phyloP scores from a whole-genome alignment of 306 rosid genomes.

The Bauhinia variegata region DNA sequence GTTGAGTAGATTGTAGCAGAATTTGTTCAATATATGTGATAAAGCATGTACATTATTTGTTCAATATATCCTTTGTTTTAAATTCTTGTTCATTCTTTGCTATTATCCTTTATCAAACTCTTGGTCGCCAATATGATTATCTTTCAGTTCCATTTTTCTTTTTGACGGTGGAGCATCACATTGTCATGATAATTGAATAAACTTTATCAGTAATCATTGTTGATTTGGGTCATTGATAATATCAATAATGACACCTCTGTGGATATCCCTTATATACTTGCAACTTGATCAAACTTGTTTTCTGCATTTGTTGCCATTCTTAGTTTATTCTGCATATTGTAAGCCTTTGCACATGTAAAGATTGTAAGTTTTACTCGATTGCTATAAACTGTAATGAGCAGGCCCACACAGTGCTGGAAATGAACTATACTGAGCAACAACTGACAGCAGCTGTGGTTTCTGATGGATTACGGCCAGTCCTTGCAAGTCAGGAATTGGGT shows the following conservation, averaged over 20 bases:
- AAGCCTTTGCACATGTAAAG: constrained; percentile 36
- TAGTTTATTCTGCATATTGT: constrained; percentile 27
- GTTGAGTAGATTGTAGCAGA: constrained; percentile 14
- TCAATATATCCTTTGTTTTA: too few relatives aligned
- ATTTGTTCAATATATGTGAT: constrained; percentile 9
- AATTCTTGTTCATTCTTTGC: neutral
- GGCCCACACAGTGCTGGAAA: constrained; percentile 97
- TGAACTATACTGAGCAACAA: constrained; percentile 94
- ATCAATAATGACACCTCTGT: too few relatives aligned
- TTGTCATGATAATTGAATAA: too few relatives aligned
- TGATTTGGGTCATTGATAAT: too few relatives aligned
- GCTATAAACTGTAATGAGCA: constrained; percentile 35
- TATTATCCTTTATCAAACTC: constrained; percentile 8
- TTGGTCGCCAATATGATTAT: constrained; percentile 1
- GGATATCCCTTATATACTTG: too few relatives aligned
- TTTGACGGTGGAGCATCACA: neutral
- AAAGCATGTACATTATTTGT: neutral
- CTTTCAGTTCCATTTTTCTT: neutral
- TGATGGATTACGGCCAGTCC: constrained; percentile 74
- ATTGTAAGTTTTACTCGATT: constrained; percentile 3
- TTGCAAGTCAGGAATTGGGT: constrained; percentile 65
- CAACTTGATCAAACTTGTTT: too few relatives aligned
- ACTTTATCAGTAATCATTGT: too few relatives aligned
- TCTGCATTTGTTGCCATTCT: too few relatives aligned
- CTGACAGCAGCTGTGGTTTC: constrained; percentile 90